Base-by-base conservation (phyloP, 78 protist genomes). In the slime mould (Dictyostelium discoideum) region DNA sequence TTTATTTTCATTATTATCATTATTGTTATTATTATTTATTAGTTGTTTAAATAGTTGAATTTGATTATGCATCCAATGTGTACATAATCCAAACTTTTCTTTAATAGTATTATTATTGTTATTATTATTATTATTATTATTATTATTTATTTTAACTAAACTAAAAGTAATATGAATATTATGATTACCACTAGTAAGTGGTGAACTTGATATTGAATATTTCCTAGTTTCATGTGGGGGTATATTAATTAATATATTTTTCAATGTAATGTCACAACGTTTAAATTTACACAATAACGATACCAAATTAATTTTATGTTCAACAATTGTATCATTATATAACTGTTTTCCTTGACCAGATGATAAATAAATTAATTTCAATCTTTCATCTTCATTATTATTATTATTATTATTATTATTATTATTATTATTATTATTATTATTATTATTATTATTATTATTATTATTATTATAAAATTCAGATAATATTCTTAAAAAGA, bases 171-270 rank as follows among this genome's bases (percentile, higher is more conserved):
- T 89, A n/a, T 89, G 89, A 54, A 81, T 39, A 46, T 39, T 63
- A 72, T 80, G 40, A 37, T 44, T 39, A 50, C 26, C 26, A 11
- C 16, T 26, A 7, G 76, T 29, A 3, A 76, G 73, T 46, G 87
- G 95, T 29, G 95, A 90, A 9, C 72, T 82, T 67, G 95, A 63
- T 2, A 90, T 63, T 10, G 95, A 90, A 73, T 90, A 90, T 82
- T 90, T 85, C 83, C 95, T 63, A 20, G 86, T 39, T 63, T 46
- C 40, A 8, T 90, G 87, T 42, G 88, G 65, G 4, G 95, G 95
- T 22, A 90, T 39, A 37, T 82, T 26, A 0, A 82, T 32, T 37
- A 90, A 24, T 50, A 90, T 11, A 4, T 44, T 39, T 37, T 90
- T 86, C 37, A 90, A 37, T 83, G 95, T 16, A 10, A 77, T 76